Evolutionary conservation across 352 stramenopile species (phyloP), one percentile per base, ranked within the genome.

Genomic region (Phytophthora brassicae): DNA sequence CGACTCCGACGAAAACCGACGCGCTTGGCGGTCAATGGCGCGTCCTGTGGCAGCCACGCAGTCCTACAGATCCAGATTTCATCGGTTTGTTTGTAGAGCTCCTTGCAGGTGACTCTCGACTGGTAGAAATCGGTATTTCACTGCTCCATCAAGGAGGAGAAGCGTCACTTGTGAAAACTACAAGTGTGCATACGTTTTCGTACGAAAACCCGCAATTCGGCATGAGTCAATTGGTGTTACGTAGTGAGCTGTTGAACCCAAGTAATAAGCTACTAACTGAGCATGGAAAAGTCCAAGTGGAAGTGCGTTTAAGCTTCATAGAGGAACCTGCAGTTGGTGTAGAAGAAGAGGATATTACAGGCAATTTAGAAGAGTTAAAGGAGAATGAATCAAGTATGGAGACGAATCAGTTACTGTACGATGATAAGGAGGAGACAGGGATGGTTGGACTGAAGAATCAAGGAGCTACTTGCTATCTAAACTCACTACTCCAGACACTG

Each of bases 401-500:
- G 0, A 33, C 46, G 24, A 17, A 66, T 22, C 12, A 24, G 52
- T 53, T 52, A 1, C 17, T 66, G 36, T 91, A 92, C 49, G 81
- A 93, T 56, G 92, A 82, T 2, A 92, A 92, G 55, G 54, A 77
- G n/a, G 84, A 91, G 53, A 96, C 85, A 0, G 84, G 84, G 6
- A 94, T 96, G 85, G 86, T 96, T 14, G 87, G 87, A 0, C 58
- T 96, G 6, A 96, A 96, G 68, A 96, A 96, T 50, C 87, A 96
- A 60, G 92, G 89, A 13, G 90, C 90, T 12, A 98, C 91, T 11
- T 98, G 92, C 70, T 98, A 98, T 68, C 80, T 98, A 75, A 98
- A 98, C 66, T 97, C 90, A 23, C 66, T 98, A 16, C 79, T 98
- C 22, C 91, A 98, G 72, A 97, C 88, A 47, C 72, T 98, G 17